Evolutionary conservation across 805 yeast genomes (phyloP).

Genomic region (Myxozyma udenii): DNA sequence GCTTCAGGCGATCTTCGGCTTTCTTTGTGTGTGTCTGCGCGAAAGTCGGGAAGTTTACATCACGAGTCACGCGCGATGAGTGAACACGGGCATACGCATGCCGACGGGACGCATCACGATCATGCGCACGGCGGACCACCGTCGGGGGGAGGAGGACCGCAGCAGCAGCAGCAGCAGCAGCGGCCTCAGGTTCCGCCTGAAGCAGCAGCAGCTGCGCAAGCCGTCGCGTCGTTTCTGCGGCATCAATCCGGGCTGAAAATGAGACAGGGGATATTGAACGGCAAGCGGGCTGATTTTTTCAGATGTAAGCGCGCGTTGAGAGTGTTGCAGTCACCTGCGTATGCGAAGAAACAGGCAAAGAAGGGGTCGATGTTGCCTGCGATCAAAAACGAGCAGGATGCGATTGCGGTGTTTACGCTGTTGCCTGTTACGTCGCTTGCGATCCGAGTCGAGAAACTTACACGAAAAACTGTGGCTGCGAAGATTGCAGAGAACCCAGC

Average conservation of each 20-base stretch:
- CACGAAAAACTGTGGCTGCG: slow-evolving; percentile 53
- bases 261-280: slow-evolving; percentile 74
- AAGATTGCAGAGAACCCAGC: slow-evolving; percentile 17
- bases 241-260: slow-evolving; percentile 67
- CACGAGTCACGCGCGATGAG: no score
- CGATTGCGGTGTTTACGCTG: slow-evolving; percentile 59
- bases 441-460: slow-evolving; percentile 58
- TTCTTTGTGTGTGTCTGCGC: no score
- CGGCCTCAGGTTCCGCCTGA: no score
- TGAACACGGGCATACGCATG: no score
- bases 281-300: slow-evolving; percentile 75
- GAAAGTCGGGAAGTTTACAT: no score
- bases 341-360: slow-evolving; percentile 47
- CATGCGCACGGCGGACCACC: background rate
- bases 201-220: no score
- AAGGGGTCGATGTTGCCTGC: slow-evolving; percentile 51
- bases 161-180: background rate
- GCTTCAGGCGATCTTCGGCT: no score
- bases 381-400: slow-evolving; percentile 52
- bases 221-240: slow-evolving; percentile 69
- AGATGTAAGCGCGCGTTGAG: slow-evolving; percentile 76
- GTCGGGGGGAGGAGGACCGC: background rate
- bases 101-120: no score
- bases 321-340: slow-evolving; percentile 72
- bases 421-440: slow-evolving; percentile 72